Evolutionary conservation across 768 basidiomycete genomes (phyloP).

Genomic region (Goffeauzyma gilvescens): DNA sequence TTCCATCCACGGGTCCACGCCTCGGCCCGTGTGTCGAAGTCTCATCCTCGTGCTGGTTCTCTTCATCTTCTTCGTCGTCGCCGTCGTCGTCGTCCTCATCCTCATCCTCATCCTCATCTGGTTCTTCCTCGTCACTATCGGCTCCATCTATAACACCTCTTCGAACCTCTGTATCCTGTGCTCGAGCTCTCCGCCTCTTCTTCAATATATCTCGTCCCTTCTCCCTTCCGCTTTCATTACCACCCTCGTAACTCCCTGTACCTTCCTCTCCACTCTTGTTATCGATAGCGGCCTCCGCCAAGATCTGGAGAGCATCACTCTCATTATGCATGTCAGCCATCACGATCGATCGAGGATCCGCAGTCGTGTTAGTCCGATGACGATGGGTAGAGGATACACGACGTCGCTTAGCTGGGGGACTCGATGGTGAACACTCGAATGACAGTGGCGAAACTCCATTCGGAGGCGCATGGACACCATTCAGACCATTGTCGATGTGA

Average conservation of each 20-base stretch:
- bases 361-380: too few relatives aligned
- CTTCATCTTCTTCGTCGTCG: not conserved
- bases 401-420: constrained; percentile 6
- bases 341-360: constrained; percentile 24
- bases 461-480: too few relatives aligned
- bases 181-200: not conserved
- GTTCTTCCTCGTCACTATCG: not conserved
- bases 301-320: constrained; percentile 27
- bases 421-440: too few relatives aligned
- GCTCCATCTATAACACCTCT: not conserved
- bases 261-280: constrained; percentile 9
- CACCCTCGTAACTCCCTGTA: constrained; percentile 1
- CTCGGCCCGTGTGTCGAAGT: too few relatives aligned
- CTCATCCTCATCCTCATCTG: not conserved
- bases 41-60: too few relatives aligned
- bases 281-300: constrained; percentile 25
- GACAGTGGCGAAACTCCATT: too few relatives aligned
- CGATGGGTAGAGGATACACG: constrained; percentile 8
- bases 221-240: not conserved
- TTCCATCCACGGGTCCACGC: too few relatives aligned
- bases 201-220: not conserved
- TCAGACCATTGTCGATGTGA: too few relatives aligned
- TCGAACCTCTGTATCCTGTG: not conserved
- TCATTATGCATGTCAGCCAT: constrained; percentile 26
- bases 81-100: not conserved